Conservation (phyloP, 768 basidiomycete species). For the Boletus edulis region DNA sequence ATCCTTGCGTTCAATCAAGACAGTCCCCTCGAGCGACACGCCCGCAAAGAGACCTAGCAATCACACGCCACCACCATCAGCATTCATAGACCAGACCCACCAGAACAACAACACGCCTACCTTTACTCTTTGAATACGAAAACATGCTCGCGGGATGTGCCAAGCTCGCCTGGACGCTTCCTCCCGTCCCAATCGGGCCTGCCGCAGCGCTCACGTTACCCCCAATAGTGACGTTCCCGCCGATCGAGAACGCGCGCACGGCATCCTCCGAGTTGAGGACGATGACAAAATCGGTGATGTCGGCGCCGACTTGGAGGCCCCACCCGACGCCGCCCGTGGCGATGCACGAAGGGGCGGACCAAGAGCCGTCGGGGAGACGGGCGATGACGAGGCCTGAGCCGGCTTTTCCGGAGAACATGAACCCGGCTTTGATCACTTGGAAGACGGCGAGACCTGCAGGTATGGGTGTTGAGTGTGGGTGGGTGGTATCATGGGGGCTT, state of each 20-base stretch:
- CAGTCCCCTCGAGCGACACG: conserved; percentile 91
- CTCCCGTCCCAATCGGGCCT: conserved; percentile 94
- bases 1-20: conserved; percentile 92
- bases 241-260: conserved; percentile 90
- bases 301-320: conserved; percentile 95
- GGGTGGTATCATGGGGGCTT: background rate
- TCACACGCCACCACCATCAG: background rate
- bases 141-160: conserved; percentile 98
- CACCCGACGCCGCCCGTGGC: conserved; percentile 93
- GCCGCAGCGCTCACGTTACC: conserved; percentile 84
- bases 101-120: conserved; percentile 38
- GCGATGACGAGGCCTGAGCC: conserved; percentile 93
- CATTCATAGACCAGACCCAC: background rate
- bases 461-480: background rate
- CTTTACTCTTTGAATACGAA: conserved; percentile 94
- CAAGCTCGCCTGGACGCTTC: conserved; percentile 79
- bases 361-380: conserved; percentile 90
- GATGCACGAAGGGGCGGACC: conserved; percentile 97
- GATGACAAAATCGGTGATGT: conserved; percentile 93
- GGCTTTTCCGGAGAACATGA: conserved; percentile 93
- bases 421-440: conserved; percentile 91
- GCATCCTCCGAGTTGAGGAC: conserved; percentile 97
- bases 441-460: conserved; percentile 84
- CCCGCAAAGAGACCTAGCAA: conserved; percentile 86
- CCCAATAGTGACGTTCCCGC: conserved; percentile 95